Evolutionary conservation across 2,329 filamentous ascomycete genomes (phyloP), one percentile per base, ranked within the genome.

Genomic region (Aspergillus japonicus): DNA sequence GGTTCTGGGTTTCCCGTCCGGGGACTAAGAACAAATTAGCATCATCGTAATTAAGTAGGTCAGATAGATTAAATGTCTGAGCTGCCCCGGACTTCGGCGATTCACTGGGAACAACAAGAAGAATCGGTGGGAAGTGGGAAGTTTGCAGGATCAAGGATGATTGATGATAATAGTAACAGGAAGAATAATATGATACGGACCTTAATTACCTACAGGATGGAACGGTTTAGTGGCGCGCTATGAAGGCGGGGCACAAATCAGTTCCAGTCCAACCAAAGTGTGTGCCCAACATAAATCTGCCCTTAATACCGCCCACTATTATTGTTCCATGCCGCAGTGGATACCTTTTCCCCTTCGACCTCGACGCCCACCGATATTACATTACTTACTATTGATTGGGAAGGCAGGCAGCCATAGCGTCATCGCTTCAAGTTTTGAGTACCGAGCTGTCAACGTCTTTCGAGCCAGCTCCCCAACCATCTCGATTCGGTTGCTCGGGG

Each of bases 271-370:
- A 47, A 55, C 53, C 53, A 29, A 23, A 44, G 48, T 47, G 16
- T 11, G 19, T 26, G 19, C 42, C 42, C 42, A 33, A 31, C 24
- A 31, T 33, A 6, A 44, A 54, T 33, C 47, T 54, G 31, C 31
- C 47, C 39, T 50, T 50, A 29, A 35, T 16, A 12, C 33, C 33
- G 33, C 3, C 11, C 12, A 35, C 23, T 47, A 44, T 54, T 19
- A 54, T 54, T 54, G 47, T 54, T 54, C 53, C 44, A 55, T 55
- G 47, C 47, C 53, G 16, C 53, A 29, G 53, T 55, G 53, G 53
- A 35, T 55, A 54, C 53, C 6, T 16, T 29, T 55, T 48, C 53
- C 33, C 33, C 53, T 47, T 55, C 42, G 53, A 31, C 53, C 42
- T 33, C 24, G 53, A 31, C 53, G 47, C 42, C 53, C 53, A 33